Evolutionary conservation across 495 filamentous ascomycete genomes (phyloP), one percentile per base, ranked within the genome.

Genomic region (Neurospora sp.): DNA sequence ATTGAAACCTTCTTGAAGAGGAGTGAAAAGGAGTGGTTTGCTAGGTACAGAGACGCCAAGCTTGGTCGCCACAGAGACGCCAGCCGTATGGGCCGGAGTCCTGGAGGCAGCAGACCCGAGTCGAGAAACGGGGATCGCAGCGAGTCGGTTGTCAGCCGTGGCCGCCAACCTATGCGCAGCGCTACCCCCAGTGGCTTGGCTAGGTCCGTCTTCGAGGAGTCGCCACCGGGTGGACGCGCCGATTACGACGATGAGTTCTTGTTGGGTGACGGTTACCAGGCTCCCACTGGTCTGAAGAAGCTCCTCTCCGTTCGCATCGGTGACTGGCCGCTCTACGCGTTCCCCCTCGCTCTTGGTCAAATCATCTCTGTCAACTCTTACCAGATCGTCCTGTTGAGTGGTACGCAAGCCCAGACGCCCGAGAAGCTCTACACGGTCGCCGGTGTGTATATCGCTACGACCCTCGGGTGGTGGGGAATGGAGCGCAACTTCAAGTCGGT

Each of bases 311-410:
- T 82, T 74, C 78, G 79, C n/a, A 72, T 82, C 48, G 80, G 81
- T 20, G 88, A 91, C 75, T 94, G 91, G 91, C 91, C 91, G 0
- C 74, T 93, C 9, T 94, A 94, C 80, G 88, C 90, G 6, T 85
- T 94, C 72, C 82, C 93, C 48, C 83, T 92, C 20, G 90, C 90
- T 68, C 83, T 92, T 77, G 89, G 88, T 7, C 90, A 91, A 77
- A 87, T 92, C 73, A 85, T 92, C 59, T 88, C 90, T 0, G 87
- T 88, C 69, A 91, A 90, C 76, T 90, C 88, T 0, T 90, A 91
- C 79, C 90, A 92, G 73, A 89, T 92, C 77, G 90, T 89, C 6
- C 85, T 92, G 16, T 80, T 92, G 27, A 87, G 84, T 6, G 90
- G 89, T 31, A 84, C 87, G 73, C 82, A 88, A 16, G 88, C 87